Base-by-base conservation (phyloP, 305 asterid genomes). In the Nicotiana rustica region DNA sequence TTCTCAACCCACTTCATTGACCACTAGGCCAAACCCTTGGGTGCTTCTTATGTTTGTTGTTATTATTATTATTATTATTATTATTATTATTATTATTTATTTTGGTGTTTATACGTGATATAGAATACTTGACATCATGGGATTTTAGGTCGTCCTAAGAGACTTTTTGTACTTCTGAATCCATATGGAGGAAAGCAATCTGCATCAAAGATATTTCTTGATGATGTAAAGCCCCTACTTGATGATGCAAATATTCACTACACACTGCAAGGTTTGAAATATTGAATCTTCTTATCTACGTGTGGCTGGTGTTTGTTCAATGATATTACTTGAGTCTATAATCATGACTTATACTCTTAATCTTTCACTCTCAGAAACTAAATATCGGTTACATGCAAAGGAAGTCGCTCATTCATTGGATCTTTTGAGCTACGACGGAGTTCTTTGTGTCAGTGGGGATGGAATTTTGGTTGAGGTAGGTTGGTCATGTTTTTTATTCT, bases 391-490 rank as follows among this genome's bases (percentile, higher is more conserved):
- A 78, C 97, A 96, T 80, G 99, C 99, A 2, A 96, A 93, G 92
- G 98, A 96, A 89, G 87, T 91, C 62, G 91, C 82, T 85, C 90
- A 86, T 79, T 85, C 90, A 0, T 82, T 94, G 86, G 98, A 96
- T 89, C 88, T 96, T 59, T 82, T 84, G 13, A 88, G 87, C 80
- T 93, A 91, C 47, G 97, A 96, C 76, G 98, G 98, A 62, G 89
- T 96, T 84, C 89, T 96, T 81, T 96, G 99, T 83, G 95, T 93
- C 70, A 96, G 99, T 15, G 99, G 99, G 47, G 99, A 96, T 38
- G 99, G 99, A 33, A 80, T 93, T 87, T 82, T 96, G 60, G 99
- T 94, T 84, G 98, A 96, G 98, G 98, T 94, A 66, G 83, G 93
- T 85, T 84, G 69, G 83, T 86, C 52, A 65, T 82, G 38, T 44